phyloP scores from a whole-genome alignment of 257 asterid genomes.

The Rauvolfia tetraphylla region DNA sequence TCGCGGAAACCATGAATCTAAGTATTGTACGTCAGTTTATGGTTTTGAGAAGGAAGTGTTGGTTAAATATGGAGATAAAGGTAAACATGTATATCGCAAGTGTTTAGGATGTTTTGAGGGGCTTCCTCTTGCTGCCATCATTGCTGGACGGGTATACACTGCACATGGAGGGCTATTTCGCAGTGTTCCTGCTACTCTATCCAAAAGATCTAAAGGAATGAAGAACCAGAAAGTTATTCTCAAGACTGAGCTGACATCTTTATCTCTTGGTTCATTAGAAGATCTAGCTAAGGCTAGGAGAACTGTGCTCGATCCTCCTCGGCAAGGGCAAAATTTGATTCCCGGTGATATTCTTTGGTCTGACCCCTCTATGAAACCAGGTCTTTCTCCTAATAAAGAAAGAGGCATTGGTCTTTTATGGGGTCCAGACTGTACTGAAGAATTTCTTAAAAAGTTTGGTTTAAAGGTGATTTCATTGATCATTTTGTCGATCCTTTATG shows the following conservation, averaged over 20 bases:
- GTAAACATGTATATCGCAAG: conserved; percentile 90
- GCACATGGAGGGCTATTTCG: conserved; percentile 99
- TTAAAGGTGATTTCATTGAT: conserved; percentile 48
- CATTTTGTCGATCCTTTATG: background rate
- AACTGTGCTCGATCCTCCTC: conserved; percentile 97
- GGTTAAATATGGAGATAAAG: conserved; percentile 73
- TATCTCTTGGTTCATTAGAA: conserved; percentile 80
- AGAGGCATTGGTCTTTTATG: conserved; percentile 95
- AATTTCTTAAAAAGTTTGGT: conserved; percentile 65
- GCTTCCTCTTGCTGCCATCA: conserved; percentile 92
- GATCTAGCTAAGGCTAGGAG: conserved; percentile 90
- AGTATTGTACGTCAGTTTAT: conserved; percentile 93
- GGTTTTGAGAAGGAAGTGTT: conserved; percentile 94
- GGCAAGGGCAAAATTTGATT: conserved; percentile 93
- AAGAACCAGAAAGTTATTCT: conserved; percentile 63
- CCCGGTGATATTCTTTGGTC: conserved; percentile 99
- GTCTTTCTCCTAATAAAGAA: conserved; percentile 88
- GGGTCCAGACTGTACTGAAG: conserved; percentile 98
- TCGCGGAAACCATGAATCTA: conserved; percentile 96
- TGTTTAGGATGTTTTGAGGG: conserved; percentile 98
- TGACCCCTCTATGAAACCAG: conserved; percentile 81
- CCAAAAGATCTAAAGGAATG: conserved; percentile 77
- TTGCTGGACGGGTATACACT: conserved; percentile 78
- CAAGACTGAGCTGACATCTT: conserved; percentile 44
- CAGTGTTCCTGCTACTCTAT: conserved; percentile 52